Conservation (phyloP, 805 yeast genomes). For the Metschnikowia lachancei region DNA sequence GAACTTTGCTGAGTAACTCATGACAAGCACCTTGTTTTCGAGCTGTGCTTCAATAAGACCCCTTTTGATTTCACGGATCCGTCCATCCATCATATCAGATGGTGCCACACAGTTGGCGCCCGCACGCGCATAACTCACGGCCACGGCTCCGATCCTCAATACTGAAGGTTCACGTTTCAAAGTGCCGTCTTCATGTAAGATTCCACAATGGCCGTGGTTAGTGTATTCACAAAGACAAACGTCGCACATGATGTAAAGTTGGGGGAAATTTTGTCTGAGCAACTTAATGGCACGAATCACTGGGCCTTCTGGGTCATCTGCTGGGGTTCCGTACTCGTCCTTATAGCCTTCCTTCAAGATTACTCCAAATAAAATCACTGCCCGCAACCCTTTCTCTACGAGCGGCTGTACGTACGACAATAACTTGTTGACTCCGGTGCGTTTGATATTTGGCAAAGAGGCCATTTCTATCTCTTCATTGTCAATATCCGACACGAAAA, state of each 20-base stretch:
- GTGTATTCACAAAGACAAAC: slow-evolving; percentile 97
- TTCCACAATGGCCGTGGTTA: slow-evolving; percentile 97
- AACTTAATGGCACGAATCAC: slow-evolving; percentile 77
- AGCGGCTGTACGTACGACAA: slow-evolving; percentile 67
- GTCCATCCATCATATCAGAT: slow-evolving; percentile 96
- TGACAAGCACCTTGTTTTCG: slow-evolving; percentile 83
- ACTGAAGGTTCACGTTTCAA: slow-evolving; percentile 74
- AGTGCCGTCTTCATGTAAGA: slow-evolving; percentile 81
- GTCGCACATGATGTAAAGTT: slow-evolving; percentile 84
- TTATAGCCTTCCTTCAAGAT: slow-evolving; percentile 72
- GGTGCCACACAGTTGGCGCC: slow-evolving; percentile 97
- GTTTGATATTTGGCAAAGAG: slow-evolving; percentile 81
- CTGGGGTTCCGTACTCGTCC: slow-evolving; percentile 80
- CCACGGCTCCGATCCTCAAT: slow-evolving; percentile 86
- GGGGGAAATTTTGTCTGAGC: slow-evolving; percentile 68
- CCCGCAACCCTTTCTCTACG: slow-evolving; percentile 74
- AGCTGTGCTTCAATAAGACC: slow-evolving; percentile 78
- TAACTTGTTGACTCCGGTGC: slow-evolving; percentile 80
- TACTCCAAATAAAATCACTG: slow-evolving; percentile 92
- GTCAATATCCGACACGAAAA: slow-evolving; percentile 75
- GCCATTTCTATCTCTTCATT: slow-evolving; percentile 76
- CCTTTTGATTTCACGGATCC: slow-evolving; percentile 80
- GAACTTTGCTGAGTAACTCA: slow-evolving; percentile 95
- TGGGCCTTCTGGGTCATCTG: slow-evolving; percentile 96
- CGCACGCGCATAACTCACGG: slow-evolving; percentile 91